phyloP scores from a whole-genome alignment of 108 stramenopile genomes.

The Bacterosira constricta region DNA sequence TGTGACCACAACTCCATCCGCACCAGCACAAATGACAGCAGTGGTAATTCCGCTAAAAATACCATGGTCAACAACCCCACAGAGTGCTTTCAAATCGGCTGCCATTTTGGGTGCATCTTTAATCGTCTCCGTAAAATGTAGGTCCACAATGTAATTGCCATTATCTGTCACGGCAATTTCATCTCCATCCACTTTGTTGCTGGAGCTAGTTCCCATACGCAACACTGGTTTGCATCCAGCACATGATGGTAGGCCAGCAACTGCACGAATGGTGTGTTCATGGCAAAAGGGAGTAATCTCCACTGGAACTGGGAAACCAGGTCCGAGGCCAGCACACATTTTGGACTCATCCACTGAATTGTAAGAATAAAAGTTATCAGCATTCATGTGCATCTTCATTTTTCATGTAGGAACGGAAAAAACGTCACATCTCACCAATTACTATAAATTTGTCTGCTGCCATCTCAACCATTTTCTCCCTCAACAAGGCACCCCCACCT shows the following conservation, averaged over 20 bases:
- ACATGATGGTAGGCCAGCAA: constrained; percentile 78
- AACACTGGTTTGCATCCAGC: constrained; percentile 90
- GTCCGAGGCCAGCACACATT: constrained; percentile 88
- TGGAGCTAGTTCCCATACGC: constrained; percentile 77
- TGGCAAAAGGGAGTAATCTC: constrained; percentile 95
- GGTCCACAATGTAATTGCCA: constrained; percentile 98
- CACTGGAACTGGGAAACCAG: constrained; percentile 89
- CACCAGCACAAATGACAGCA: constrained; percentile 89
- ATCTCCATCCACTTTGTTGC: constrained; percentile 88
- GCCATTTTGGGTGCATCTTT: constrained; percentile 79
- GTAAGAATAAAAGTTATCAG: too few relatives aligned
- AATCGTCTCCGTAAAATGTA: constrained; percentile 94
- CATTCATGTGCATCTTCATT: too few relatives aligned
- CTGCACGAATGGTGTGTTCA: constrained; percentile 88
- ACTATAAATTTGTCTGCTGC: constrained; percentile 75
- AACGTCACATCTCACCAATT: constrained; percentile 20
- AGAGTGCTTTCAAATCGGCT: constrained; percentile 73
- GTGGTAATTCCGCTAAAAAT: constrained; percentile 94
- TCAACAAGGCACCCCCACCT: constrained; percentile 63
- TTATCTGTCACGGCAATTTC: constrained; percentile 98
- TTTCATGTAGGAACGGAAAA: background rate
- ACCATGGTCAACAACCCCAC: constrained; percentile 94
- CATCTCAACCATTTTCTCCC: constrained; percentile 77
- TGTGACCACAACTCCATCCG: constrained; percentile 86
- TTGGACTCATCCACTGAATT: constrained; percentile 88